Conservation (phyloP, 345 rosid species). For the Hibiscus mutabilis region DNA sequence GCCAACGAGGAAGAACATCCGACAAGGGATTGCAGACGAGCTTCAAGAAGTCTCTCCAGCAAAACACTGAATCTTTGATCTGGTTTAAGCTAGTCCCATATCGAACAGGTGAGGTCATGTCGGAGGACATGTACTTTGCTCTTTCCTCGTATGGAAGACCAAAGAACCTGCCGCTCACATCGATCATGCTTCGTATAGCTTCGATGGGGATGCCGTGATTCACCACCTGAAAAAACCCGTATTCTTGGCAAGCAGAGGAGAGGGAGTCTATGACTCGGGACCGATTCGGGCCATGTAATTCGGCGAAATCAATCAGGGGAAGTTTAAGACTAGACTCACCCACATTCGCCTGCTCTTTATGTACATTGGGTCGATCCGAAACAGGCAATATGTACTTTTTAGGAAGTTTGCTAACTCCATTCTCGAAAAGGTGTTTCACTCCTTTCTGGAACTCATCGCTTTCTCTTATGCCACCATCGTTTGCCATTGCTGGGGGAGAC, state of each 20-base stretch:
- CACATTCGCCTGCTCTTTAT: background rate
- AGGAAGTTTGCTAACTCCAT: background rate
- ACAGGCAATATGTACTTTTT: background rate
- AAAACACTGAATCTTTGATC: constrained; percentile 52
- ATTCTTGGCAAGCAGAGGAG: background rate
- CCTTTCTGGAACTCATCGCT: background rate
- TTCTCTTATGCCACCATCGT: constrained; percentile 1
- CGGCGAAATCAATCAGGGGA: background rate
- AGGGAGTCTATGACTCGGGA: background rate
- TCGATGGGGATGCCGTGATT: constrained; percentile 27
- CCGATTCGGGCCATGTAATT: background rate
- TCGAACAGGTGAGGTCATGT: constrained; percentile 63
- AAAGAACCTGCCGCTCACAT: constrained; percentile 60
- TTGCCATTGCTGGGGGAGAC: constrained; percentile 47
- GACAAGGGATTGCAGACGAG: constrained; percentile 57
- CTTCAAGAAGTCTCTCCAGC: constrained; percentile 43
- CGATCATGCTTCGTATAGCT: constrained; percentile 47
- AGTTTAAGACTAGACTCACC: background rate
- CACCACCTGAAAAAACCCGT: background rate
- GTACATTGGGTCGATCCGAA: background rate
- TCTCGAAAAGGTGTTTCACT: background rate
- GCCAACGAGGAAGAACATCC: constrained; percentile 52
- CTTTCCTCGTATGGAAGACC: constrained; percentile 68
- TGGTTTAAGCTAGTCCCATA: constrained; percentile 93
- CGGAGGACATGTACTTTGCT: constrained; percentile 69